Base-by-base conservation (phyloP, 331 rosid species). In the Rosa hybrid region DNA sequence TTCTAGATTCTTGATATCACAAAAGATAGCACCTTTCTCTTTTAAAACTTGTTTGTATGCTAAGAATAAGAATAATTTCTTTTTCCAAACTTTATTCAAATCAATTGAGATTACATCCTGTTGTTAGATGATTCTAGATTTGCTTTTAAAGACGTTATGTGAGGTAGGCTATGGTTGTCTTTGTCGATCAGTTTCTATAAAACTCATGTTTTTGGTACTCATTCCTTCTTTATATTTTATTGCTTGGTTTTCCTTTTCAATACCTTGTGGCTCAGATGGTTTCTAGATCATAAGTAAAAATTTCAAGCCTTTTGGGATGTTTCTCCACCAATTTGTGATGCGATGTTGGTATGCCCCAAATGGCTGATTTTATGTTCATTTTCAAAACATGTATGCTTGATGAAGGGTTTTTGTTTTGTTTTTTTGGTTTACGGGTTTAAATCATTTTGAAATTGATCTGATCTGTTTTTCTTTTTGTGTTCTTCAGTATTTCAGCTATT, bases 111-210 rank as follows among this genome's bases (percentile, higher is more conserved):
- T 65, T 17, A 65, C 9, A 48, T 80, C 80, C 80, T 82, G 54
- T 34, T 53, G 75, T 83, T 21, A 72, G 81, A 63, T 78, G 85
- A 84, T 81, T 86, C 78, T 77, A 39, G 84, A 78, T 86, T 74
- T 79, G 6, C 25, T 68, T 85, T 72, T 67, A 72, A 80, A 80
- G 86, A 82, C 82, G 34, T 78, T 67, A 49, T 70, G 9, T 71
- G 57, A 60, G 67, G 67, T 34, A 16, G 23, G 78, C 6, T 67
- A n/a, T 51, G 65, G 56, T 63, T 75, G 77, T 79, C 72, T 83
- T 45, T 78, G 46, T 48, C 78, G 57, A 68, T 56, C 46, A 63
- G 59, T 21, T 63, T 64, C 23, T 65, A 11, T 45, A 49, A 20
- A 45, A 20, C 73, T 70, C 21, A 45, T 30, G 77, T 45, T 59